Percentiles rank a stretch among this genome's conserved stretches.
Evolutionary conservation across 2,329 filamentous ascomycete species (phyloP).

Genomic region (Thelonectria rubi): DNA sequence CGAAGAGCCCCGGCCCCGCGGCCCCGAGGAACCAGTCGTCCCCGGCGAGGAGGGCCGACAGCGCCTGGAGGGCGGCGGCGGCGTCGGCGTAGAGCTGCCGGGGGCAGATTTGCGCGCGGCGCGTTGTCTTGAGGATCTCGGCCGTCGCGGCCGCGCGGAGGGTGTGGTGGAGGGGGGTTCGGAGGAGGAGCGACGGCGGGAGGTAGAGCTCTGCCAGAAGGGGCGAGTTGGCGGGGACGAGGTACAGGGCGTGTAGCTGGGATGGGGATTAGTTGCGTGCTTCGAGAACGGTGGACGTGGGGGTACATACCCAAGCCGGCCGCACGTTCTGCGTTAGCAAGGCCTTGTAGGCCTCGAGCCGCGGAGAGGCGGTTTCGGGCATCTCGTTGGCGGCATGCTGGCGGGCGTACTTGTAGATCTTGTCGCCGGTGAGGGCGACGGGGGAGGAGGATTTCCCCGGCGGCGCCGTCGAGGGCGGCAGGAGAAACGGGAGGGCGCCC

Average conservation of each 20-base stretch:
- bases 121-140: constrained; percentile 73
- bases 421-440: constrained; percentile 61
- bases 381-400: constrained; percentile 52
- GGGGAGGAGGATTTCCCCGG: constrained; percentile 59
- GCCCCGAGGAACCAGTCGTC: constrained; percentile 60
- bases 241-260: constrained; percentile 82
- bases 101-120: constrained; percentile 48
- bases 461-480: constrained; percentile 58
- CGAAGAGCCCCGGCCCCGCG: constrained; percentile 75
- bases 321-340: constrained; percentile 81
- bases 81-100: constrained; percentile 55
- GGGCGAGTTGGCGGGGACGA: constrained; percentile 72
- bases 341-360: constrained; percentile 79
- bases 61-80: constrained; percentile 55
- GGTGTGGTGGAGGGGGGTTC: constrained; percentile 68
- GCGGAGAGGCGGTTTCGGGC: constrained; percentile 61
- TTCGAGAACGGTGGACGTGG: not conserved
- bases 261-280: constrained; percentile 11
- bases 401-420: constrained; percentile 74
- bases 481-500: constrained; percentile 87
- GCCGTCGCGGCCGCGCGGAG: constrained; percentile 77
- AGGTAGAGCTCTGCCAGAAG: constrained; percentile 80
- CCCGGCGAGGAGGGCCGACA: constrained; percentile 54
- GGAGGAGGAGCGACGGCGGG: constrained; percentile 70
- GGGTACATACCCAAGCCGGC: constrained; percentile 77